Evolutionary conservation across 2,329 filamentous ascomycete genomes (phyloP).

Genomic region (Cryphonectria japonica): DNA sequence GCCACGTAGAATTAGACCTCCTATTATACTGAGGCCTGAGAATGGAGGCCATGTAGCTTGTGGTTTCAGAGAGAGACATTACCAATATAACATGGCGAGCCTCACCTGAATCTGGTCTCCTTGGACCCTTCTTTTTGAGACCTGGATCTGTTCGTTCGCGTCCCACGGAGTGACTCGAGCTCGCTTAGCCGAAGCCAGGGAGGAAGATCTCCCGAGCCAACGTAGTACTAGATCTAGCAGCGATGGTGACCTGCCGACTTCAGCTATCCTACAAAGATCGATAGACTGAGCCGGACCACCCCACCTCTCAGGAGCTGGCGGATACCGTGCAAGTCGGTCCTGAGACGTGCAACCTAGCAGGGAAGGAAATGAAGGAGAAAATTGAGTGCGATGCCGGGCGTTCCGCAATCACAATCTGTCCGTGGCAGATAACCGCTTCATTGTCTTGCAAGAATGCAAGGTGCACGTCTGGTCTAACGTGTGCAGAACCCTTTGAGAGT

Average conservation of each 20-base stretch:
- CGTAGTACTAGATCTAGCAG: slow-evolving; percentile 6
- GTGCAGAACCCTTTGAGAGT: not conserved
- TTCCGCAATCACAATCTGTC: slow-evolving; percentile 19
- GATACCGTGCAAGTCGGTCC: slow-evolving; percentile 18
- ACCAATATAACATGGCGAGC: not conserved
- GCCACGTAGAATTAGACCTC: not conserved
- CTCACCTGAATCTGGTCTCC: not conserved
- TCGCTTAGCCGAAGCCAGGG: slow-evolving; percentile 18
- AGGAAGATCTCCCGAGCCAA: slow-evolving; percentile 4
- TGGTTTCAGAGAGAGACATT: slow-evolving; percentile 11
- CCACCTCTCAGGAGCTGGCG: slow-evolving; percentile 3
- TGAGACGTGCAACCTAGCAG: slow-evolving; percentile 17
- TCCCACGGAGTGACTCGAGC: slow-evolving; percentile 6
- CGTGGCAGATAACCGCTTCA: slow-evolving; percentile 14
- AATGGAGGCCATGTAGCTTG: not conserved
- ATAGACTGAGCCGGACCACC: not conserved
- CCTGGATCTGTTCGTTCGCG: not conserved
- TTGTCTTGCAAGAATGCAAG: slow-evolving; percentile 23
- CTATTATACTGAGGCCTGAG: not conserved
- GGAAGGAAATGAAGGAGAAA: not conserved
- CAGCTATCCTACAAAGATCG: not conserved
- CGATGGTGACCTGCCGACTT: slow-evolving; percentile 6
- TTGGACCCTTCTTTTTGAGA: not conserved
- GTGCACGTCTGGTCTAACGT: not conserved
- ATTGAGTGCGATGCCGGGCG: slow-evolving; percentile 1